Percentiles rank a stretch among this genome's conserved stretches.
Evolutionary conservation across 805 yeast genomes (phyloP).

Genomic region (Myxozyma vanderwaltii): DNA sequence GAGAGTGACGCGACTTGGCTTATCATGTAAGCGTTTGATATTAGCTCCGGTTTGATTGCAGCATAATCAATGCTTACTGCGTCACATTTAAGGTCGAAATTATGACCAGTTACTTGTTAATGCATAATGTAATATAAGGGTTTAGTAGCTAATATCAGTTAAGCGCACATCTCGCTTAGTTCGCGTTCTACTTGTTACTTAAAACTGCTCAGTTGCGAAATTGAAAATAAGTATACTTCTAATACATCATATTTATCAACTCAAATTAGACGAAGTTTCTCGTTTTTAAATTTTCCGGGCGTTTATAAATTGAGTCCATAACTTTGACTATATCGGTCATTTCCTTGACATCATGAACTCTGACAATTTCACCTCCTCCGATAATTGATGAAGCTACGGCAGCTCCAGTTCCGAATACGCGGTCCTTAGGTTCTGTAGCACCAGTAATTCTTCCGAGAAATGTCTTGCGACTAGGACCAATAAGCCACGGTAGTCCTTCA

Average conservation of each 20-base stretch:
- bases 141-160: too few relatives aligned
- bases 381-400: constrained; percentile 72
- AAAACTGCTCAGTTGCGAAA: too few relatives aligned
- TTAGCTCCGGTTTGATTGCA: too few relatives aligned
- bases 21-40: too few relatives aligned
- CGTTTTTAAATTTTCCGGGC: background rate
- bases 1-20: too few relatives aligned
- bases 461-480: constrained; percentile 88
- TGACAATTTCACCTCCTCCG: constrained; percentile 72
- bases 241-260: background rate
- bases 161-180: too few relatives aligned
- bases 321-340: constrained; percentile 56
- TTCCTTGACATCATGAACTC: constrained; percentile 82
- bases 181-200: too few relatives aligned
- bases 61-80: too few relatives aligned
- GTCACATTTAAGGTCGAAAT: too few relatives aligned
- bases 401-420: constrained; percentile 77
- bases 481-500: constrained; percentile 48
- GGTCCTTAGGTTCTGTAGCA: constrained; percentile 56
- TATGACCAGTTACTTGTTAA: too few relatives aligned
- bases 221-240: too few relatives aligned
- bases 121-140: too few relatives aligned
- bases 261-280: background rate
- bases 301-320: constrained; percentile 66
- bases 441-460: constrained; percentile 78